A percentile compares a stretch with the other conserved stretches of the same genome.
Evolutionary conservation across 1,284 basidiomycete species (phyloP).

Genomic region (Trichosporon sp.): DNA sequence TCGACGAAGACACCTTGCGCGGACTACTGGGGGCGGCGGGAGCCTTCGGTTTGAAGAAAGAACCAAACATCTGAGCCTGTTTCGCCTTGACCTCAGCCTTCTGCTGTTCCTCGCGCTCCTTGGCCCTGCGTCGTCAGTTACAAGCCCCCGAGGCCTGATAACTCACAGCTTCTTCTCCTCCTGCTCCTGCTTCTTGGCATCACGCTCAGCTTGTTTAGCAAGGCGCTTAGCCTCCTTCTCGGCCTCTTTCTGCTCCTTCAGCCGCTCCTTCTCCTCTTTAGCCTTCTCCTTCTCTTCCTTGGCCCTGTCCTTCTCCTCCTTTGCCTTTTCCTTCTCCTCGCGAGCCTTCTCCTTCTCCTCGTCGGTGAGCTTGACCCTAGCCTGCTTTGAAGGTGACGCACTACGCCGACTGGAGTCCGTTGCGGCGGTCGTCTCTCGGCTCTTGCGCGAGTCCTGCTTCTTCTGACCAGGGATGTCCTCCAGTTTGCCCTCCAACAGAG

Average conservation of each 20-base stretch:
- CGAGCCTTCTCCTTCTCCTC: constrained; percentile 41
- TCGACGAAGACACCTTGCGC: background rate
- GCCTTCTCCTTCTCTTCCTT: constrained; percentile 25
- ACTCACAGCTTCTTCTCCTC: constrained; percentile 36
- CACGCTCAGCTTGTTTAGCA: constrained; percentile 23
- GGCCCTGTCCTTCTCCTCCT: constrained; percentile 21
- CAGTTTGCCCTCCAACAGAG: constrained; percentile 41
- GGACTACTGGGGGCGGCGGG: constrained; percentile 18
- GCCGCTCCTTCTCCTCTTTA: constrained; percentile 25
- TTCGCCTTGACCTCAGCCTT: constrained; percentile 42
- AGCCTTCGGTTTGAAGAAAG: constrained; percentile 44
- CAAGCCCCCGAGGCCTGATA: background rate
- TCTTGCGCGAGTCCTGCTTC: constrained; percentile 30
- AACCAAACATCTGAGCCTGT: constrained; percentile 40
- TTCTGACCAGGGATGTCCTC: constrained; percentile 24
- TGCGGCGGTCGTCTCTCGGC: constrained; percentile 39
- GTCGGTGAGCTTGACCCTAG: constrained; percentile 32
- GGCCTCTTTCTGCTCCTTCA: constrained; percentile 25
- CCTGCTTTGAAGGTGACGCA: constrained; percentile 43
- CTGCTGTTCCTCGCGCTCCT: constrained; percentile 45
- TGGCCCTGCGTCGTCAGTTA: constrained; percentile 35
- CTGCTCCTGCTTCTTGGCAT: constrained; percentile 23
- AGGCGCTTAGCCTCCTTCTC: constrained; percentile 23
- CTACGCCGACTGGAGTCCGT: constrained; percentile 38
- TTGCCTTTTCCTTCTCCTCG: constrained; percentile 23